Base-by-base conservation (phyloP, 768 basidiomycete genomes). In the Phanerochaete carnosa region DNA sequence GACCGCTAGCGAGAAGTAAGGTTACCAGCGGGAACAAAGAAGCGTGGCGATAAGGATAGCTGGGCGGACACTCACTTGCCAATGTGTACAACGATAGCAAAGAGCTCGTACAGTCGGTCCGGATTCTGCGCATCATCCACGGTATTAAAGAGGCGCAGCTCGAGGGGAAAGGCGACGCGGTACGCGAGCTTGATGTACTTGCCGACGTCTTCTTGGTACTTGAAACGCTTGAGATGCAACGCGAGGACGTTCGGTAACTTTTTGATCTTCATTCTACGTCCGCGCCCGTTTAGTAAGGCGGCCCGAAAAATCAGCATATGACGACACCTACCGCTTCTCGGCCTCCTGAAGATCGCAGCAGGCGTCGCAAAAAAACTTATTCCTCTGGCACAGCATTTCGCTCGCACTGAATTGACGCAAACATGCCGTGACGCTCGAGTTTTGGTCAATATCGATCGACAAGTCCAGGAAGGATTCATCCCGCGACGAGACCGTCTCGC, bases 371-470 rank as follows among this genome's bases (percentile, higher is more conserved):
- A 93, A 97, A 72, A 98, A 99, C 76, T 98, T 98, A 80, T 99
- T 98, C 74, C 85, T 90, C 74, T 96, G 94, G 67, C 94, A 95
- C 22, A 99, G 84, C 95, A 98, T 99, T 75, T 99, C 97, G 69
- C 90, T 93, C 43, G 95, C 95, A 69, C 94, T 96, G 73, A 99
- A 99, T 70, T 95, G 94, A 49, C 94, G 85, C 35, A 99, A 83
- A 72, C 97, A 99, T 7, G 95, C 90, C 1, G 95, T 96, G 56
- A 99, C 88, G 64, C 94, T 96, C 2, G 95, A 92, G 74, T 98
- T 97, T 73, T 97, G 94, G 72, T 98, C 96, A 66, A 99, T 98
- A 73, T 99, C 97, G 74, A 99, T 94, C 4, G 95, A 98, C n/a
- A 99, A 81, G 76, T 99, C 97, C 57, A 99, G 83, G 76, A 99